Percentiles rank a stretch among this genome's conserved stretches.
These are phyloP conservation scores for Termitomyces sp. DNA, from an alignment of 768 basidiomycete genomes.

Conservation along the genomic window DNA sequence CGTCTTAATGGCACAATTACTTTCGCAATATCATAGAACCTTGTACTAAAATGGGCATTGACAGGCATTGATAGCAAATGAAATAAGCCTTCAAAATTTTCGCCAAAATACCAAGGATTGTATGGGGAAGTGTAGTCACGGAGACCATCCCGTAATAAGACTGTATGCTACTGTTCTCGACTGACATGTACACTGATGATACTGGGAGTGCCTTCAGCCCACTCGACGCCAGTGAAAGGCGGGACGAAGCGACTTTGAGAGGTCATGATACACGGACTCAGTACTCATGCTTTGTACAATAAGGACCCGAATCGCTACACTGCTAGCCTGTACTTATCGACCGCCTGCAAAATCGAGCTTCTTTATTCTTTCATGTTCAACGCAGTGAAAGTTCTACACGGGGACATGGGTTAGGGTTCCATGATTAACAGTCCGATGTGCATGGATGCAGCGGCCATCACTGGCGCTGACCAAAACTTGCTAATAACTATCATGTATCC, in stretches of 20 bases:
- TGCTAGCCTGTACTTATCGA: no score
- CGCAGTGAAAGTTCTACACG: no score
- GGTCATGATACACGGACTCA: no score
- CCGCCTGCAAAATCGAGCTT: no score
- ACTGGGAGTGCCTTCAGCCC: not conserved
- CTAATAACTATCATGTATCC: conserved; percentile 9
- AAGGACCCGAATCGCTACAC: no score
- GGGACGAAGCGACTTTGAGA: no score
- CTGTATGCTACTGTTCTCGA: no score
- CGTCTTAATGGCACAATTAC: conserved; percentile 1
- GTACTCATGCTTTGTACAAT: no score
- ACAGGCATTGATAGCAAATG: not conserved
- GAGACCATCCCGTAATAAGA: not conserved
- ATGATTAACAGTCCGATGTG: no score
- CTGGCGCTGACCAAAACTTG: not conserved
- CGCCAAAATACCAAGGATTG: not conserved
- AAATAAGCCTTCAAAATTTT: no score
- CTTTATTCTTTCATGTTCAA: no score
- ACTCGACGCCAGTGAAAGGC: not conserved
- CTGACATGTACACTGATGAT: no score
- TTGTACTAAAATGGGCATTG: not conserved
- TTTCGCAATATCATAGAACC: not conserved
- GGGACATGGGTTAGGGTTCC: not conserved
- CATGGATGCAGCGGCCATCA: not conserved
- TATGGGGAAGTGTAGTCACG: not conserved